These are phyloP conservation scores for Penicillium sp. DNA, from an alignment of 2,329 filamentous ascomycete species.

Conservation along the genomic window DNA sequence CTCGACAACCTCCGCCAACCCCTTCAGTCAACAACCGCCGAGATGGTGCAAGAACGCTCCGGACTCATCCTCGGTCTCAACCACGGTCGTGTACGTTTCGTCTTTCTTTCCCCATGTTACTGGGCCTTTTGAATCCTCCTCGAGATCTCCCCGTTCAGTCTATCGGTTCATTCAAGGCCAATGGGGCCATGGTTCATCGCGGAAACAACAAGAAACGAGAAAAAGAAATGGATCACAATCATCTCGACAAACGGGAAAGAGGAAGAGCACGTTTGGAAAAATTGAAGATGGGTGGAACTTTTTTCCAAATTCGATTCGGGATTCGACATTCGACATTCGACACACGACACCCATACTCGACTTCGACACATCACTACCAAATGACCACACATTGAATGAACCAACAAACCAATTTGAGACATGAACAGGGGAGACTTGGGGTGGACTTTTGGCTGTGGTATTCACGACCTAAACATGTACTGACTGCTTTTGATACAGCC, in stretches of 20 bases:
- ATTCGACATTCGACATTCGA: conserved; percentile 1
- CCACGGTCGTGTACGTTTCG: conserved; percentile 64
- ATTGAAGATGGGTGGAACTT: conserved; percentile 4
- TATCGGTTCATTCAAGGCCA: conserved; percentile 19
- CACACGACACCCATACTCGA: conserved; percentile 5
- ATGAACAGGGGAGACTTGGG: conserved; percentile 7
- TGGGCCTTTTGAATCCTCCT: conserved; percentile 12
- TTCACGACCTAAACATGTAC: conserved; percentile 33
- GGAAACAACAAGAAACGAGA: not conserved
- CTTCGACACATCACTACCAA: not conserved
- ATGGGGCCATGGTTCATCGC: conserved; percentile 13
- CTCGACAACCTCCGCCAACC: conserved; percentile 40
- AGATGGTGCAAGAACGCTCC: conserved; percentile 54
- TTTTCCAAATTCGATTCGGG: not conserved
- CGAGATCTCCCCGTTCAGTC: conserved; percentile 19
- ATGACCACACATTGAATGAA: not conserved
- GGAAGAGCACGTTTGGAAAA: not conserved
- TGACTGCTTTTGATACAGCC: conserved; percentile 61
- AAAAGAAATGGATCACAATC: not conserved
- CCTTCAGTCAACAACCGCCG: conserved; percentile 40
- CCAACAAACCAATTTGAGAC: not conserved
- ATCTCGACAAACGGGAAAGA: not conserved
- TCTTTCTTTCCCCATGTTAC: conserved; percentile 10
- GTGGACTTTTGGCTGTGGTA: not conserved
- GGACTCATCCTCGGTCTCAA: conserved; percentile 64